Evolutionary conservation across 2,329 filamentous ascomycete species (phyloP), one percentile per base, ranked within the genome.

Genomic region (Pochonia chlamydosporia): DNA sequence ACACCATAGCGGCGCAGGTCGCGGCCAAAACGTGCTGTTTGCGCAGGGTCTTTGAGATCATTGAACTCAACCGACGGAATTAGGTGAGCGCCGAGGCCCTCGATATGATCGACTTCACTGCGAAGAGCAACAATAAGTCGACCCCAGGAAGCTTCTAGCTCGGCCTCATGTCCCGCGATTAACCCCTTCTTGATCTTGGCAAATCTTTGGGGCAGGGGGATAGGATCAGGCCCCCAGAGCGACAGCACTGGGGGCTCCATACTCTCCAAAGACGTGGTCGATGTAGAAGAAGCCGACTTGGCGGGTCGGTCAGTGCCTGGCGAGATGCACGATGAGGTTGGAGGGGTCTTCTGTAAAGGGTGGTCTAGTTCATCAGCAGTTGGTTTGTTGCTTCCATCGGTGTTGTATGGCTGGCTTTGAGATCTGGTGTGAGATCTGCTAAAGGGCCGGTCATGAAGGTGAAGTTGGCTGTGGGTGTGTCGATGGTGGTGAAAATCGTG

Each of bases 1-100:
- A 82, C 76, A 44, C 84, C 84, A 36, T 82, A 76, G 56, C 81
- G 79, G 55, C 74, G 74, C 44, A 84, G 69, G 56, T 78, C 76
- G 41, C 68, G 67, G 44, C 69, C 72, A 60, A 87, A 87, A 2
- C 73, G 67, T 21, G 74, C 67, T 3, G 77, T 73, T 44, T 75
- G 71, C 46, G 69, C 64, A 3, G 66, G 54, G 56, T 73, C 62
- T 50, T 69, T 65, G 21, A 81, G 71, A 50, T 78, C 73, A 55
- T 63, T 58, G 51, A 75, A 81, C 49, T 78, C 73, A 46, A 82
- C 77, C 16, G 69, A 73, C 23, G 78, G 78, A 42, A 80, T 77
- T n/a, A 80, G 63, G 36, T 72, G 69, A 5, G 73, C 63, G 35
- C 76, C 76, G 28, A 71, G 68, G 44, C 64, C 63, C 51, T 73